Evolutionary conservation across 2,329 filamentous ascomycete species (phyloP), one percentile per base, ranked within the genome.

Genomic region (Onygenales sp.): DNA sequence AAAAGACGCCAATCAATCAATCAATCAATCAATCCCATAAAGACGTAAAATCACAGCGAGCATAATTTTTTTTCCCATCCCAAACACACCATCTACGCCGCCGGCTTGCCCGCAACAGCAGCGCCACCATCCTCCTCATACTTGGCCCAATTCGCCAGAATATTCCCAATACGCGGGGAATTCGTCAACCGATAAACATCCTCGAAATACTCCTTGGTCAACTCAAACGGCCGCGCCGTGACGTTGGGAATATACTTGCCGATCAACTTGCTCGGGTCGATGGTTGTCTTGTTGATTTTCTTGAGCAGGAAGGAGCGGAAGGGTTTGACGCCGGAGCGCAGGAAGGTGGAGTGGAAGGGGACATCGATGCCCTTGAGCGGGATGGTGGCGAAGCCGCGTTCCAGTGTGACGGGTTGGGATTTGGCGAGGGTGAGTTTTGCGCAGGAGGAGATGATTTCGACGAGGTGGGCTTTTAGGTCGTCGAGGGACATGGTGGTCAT

Each of bases 181-280:
- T 94, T 96, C 52, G 93, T 98, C 68, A 98, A 75, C 64, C 84
- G 83, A 76, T 97, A 97, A 49, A 98, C 94, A 67, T 97, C 93
- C 80, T 98, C 92, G 74, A 98, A 98, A 77, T 98, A 98, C 76
- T 97, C 93, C 80, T 91, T 95, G 52, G 90, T 95, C 60, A 98
- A 78, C 70, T 90, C 89, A 69, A 98, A 98, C 13, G 93, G 93
- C 74, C 85, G 85, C 54, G 93, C 93, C 53, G 93, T 98, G 61
- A 98, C 94, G 73, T 98, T 98, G 62, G 93, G 93, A 61, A 98
- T 97, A 76, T 98, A 98, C 76, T 98, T 98, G 65, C 93, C 93
- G 61, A 98, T 81, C 65, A 98, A 76, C 80, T 97, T 97, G 70
- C 88, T 87, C 4, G 93, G 93, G 70, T 98, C 93, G 70, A 98